Percentiles rank a stretch among this genome's conserved stretches.
phyloP scores from a whole-genome alignment of 2,329 filamentous ascomycete genomes.

The Cladophialophora bantiana region DNA sequence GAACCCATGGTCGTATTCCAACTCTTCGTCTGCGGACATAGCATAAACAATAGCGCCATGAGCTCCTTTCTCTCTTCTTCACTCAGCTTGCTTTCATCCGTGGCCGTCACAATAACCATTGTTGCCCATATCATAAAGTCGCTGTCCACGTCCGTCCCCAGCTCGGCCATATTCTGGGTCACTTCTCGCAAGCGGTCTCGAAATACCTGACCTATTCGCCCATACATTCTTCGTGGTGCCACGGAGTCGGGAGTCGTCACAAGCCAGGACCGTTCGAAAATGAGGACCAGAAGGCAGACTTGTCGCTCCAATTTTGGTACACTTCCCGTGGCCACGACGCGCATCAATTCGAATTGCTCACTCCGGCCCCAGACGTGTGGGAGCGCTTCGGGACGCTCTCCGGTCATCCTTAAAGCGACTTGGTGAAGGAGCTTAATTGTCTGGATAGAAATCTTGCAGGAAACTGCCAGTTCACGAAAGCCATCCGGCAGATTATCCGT shows the following conservation, averaged over 20 bases:
- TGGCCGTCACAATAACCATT: neutral
- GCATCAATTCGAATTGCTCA: neutral
- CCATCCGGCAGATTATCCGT: neutral
- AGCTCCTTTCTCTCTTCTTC: neutral
- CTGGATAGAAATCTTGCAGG: neutral
- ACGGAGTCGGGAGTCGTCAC: neutral
- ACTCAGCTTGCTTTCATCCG: conserved; percentile 1
- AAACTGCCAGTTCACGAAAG: neutral
- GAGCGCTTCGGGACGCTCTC: neutral
- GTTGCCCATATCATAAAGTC: conserved; percentile 7
- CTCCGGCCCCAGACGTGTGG: neutral
- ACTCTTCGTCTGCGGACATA: conserved; percentile 6
- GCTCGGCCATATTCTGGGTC: neutral
- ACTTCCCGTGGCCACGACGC: neutral
- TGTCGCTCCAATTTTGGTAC: neutral
- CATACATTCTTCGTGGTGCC: neutral
- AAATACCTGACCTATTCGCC: neutral
- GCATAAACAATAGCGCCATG: neutral
- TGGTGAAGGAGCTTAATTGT: neutral
- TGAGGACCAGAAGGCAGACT: neutral
- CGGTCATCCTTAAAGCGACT: neutral
- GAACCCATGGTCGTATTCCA: neutral
- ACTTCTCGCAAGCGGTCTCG: neutral
- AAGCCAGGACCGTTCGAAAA: neutral
- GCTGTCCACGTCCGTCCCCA: neutral